phyloP scores from a whole-genome alignment of 2,329 filamentous ascomycete genomes.

The Orbilia oligospora region DNA sequence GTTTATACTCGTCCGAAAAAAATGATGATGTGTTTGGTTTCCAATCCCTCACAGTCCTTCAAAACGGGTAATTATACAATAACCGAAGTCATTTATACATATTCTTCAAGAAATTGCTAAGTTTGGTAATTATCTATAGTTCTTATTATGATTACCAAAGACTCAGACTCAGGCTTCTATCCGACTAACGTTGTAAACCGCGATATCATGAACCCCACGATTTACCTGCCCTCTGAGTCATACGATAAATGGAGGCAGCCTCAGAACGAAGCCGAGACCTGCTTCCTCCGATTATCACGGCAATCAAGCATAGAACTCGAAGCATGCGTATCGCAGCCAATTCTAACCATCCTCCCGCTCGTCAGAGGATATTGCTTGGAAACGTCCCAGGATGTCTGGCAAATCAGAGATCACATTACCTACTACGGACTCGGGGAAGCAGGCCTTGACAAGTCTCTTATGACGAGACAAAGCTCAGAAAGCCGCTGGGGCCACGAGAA shows the following conservation, averaged over 20 bases:
- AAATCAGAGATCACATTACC: constrained; percentile 13
- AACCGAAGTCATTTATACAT: too few species aligned
- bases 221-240: background rate
- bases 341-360: constrained; percentile 10
- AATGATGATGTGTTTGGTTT: constrained; percentile 2
- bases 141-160: constrained; percentile 13
- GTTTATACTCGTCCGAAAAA: constrained; percentile 7
- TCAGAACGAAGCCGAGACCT: constrained; percentile 34
- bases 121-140: constrained; percentile 1
- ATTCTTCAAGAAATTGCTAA: too few species aligned
- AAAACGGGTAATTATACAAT: constrained; percentile 23
- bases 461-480: background rate
- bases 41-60: constrained; percentile 4
- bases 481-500: background rate
- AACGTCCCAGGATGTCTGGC: constrained; percentile 32
- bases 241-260: constrained; percentile 12
- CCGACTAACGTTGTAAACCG: constrained; percentile 24
- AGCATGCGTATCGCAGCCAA: constrained; percentile 40
- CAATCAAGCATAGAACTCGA: constrained; percentile 39
- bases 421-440: constrained; percentile 5
- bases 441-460: background rate
- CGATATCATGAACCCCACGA: constrained; percentile 18
- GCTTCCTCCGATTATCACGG: constrained; percentile 19
- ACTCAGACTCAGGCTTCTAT: background rate
- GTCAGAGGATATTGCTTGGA: constrained; percentile 22